Evolutionary conservation across 1,284 basidiomycete genomes (phyloP), one percentile per base, ranked within the genome.

Genomic region (Cutaneotrichosporon cavernicola): DNA sequence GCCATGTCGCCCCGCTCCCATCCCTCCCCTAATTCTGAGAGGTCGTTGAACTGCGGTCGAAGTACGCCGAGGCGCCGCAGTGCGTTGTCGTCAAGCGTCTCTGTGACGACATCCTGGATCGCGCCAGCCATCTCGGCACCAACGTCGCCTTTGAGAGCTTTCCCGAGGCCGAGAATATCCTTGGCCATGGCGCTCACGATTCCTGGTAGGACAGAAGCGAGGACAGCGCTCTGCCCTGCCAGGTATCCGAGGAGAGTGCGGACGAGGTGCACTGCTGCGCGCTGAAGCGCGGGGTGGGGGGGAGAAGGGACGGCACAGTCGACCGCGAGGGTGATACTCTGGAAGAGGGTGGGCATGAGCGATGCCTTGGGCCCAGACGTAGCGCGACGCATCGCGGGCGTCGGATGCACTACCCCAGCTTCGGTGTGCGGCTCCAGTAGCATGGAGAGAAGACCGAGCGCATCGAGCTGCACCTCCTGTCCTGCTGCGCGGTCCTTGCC

Each of bases 291-390:
- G 2, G 85, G 75, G 70, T 88, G 83, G 4, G 81, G 81, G 2
- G 89, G 88, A 43, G 82, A 80, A 0, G 87, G 82, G 5, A 83
- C 82, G 1, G 73, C 56, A 14, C 77, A 69, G 14, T 76, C 78
- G 56, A 95, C 81, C 11, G 93, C 81, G 2, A 88, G 85, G 66
- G 90, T 87, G 58, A 96, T 79, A 2, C 89, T 91, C 77, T 91
- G 90, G 13, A 92, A 93, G 38, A 95, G 81, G 36, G 95, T 84
- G 2, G 94, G 89, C 46, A 89, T 81, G 70, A 92, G 70, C 1
- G 72, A 66, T 2, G 75, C 69, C 38, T 66, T 69, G 1, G 88
- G 60, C 77, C 84, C 62, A 74, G 68, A 40, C 79, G 81, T 67
- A 13, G 58, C 47, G 57, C 82, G 83, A 0, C 85, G 86, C 84